phyloP scores from a whole-genome alignment of 371 early-diverging fungal genomes.

The Sporodiniella umbellata region DNA sequence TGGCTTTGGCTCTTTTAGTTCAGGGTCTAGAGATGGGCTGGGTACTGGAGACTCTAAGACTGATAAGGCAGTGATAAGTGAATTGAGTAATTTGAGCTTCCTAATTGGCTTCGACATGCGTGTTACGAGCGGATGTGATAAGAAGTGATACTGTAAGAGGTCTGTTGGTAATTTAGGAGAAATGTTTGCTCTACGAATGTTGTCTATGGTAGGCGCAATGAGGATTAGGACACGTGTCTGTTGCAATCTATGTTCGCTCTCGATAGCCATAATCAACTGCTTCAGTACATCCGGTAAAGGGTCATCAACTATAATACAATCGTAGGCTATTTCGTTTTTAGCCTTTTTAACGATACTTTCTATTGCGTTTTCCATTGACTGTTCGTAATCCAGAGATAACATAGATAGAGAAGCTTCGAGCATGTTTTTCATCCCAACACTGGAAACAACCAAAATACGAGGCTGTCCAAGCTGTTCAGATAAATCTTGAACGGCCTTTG shows the following conservation, averaged over 20 bases:
- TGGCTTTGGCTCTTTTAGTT: not conserved
- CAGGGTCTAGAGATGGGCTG: too few species aligned
- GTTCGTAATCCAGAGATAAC: constrained; percentile 11
- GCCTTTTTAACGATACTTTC: constrained; percentile 1
- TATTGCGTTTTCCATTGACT: constrained; percentile 12
- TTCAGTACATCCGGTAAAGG: constrained; percentile 20
- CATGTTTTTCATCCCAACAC: constrained; percentile 23
- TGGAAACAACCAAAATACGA: constrained; percentile 31
- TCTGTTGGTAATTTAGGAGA: constrained; percentile 2
- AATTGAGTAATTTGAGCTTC: constrained; percentile 40
- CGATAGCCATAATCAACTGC: constrained; percentile 13
- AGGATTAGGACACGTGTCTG: constrained; percentile 25
- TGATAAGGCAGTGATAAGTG: constrained; percentile 12
- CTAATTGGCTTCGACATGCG: constrained; percentile 55
- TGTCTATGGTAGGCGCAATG: constrained; percentile 33
- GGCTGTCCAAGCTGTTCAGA: constrained; percentile 26
- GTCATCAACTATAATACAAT: constrained; percentile 33
- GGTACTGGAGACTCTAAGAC: not conserved
- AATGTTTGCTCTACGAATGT: constrained; percentile 20
- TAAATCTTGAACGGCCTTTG: constrained; percentile 18
- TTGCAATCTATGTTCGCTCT: constrained; percentile 9
- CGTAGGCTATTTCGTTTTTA: constrained; percentile 8
- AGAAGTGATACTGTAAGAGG: constrained; percentile 5
- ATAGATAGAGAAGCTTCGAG: constrained; percentile 25
- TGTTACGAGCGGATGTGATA: constrained; percentile 31